Conservation (phyloP, 139 green algal species). For the Picochlorum costavermella region DNA sequence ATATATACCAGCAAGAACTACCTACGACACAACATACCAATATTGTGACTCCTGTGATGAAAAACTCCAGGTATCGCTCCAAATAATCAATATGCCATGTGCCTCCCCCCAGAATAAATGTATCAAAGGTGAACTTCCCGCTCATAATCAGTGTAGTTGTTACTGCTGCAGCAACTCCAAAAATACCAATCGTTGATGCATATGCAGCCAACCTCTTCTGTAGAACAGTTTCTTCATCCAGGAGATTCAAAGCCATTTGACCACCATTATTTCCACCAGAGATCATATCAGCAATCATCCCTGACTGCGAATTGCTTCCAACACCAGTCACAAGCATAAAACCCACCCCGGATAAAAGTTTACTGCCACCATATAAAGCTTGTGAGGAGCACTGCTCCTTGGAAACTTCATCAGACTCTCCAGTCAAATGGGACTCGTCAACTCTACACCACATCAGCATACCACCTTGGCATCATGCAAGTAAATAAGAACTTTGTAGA, state of each 20-base stretch:
- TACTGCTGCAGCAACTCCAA: conserved; percentile 50
- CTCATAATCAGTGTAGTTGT: conserved; percentile 30
- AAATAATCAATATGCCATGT: conserved; percentile 42
- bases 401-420: conserved; percentile 55
- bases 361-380: conserved; percentile 50
- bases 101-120: conserved; percentile 29
- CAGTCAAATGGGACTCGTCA: conserved; percentile 74
- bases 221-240: conserved; percentile 55
- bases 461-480: background rate
- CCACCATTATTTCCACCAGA: background rate
- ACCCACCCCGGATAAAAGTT: conserved; percentile 60
- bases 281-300: conserved; percentile 25
- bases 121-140: conserved; percentile 32
- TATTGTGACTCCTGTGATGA: conserved; percentile 78
- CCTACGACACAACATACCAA: conserved; percentile 32
- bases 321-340: conserved; percentile 72
- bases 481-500: no score
- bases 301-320: conserved; percentile 59
- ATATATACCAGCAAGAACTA: conserved; percentile 4
- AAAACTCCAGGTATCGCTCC: conserved; percentile 54
- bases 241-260: background rate
- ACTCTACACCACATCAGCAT: conserved; percentile 30
- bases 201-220: conserved; percentile 62
- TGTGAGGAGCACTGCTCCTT: conserved; percentile 32
- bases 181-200: conserved; percentile 56